Evolutionary conservation across 805 yeast species (phyloP), one percentile per base, ranked within the genome.

Genomic region (Ogataea angusta): DNA sequence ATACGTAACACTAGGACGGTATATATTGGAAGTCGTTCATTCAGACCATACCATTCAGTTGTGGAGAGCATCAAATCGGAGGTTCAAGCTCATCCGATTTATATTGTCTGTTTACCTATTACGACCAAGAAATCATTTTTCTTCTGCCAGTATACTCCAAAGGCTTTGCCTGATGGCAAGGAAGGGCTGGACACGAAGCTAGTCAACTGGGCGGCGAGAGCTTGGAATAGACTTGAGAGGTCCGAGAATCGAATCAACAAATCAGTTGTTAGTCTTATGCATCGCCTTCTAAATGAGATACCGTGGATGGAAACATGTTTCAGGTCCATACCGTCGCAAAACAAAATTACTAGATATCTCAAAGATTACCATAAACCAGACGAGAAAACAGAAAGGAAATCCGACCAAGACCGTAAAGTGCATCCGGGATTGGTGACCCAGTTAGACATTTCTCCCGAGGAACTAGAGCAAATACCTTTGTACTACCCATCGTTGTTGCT

Each of bases 241-340:
- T 82, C 95, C 1, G 70, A 80, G 2, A 63, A 68, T 27, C 56
- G 67, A 8, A 63, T 82, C 53, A 87, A 87, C 59, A 66, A 73
- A 48, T 70, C 68, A 39, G 72, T 89, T 32, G 88, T 84, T 2
- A 36, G 56, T 3, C 67, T 68, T 46, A 74, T 82, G 12, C 71
- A 75, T 30, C 60, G 59, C 40, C 68, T 83, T 28, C 60, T 89
- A 49, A 73, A 76, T 38, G 69, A 77, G 16, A 77, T 85, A 6
- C 87, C 91, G 2, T 90, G 91, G 76, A 80, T 82, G 49, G 98
- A 90, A 56, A 75, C 77, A 53, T 76, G 88, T 33, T 67, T 90
- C 44, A 70, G 78, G 45, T 75, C 91, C 2, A 75, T 91, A 17
- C 97, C 98, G 1, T 78, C 89, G 3, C 73, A 76, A 42, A 62